These are phyloP conservation scores for Alternaria arbusti DNA, from an alignment of 2,329 filamentous ascomycete genomes.

Conservation along the genomic window DNA sequence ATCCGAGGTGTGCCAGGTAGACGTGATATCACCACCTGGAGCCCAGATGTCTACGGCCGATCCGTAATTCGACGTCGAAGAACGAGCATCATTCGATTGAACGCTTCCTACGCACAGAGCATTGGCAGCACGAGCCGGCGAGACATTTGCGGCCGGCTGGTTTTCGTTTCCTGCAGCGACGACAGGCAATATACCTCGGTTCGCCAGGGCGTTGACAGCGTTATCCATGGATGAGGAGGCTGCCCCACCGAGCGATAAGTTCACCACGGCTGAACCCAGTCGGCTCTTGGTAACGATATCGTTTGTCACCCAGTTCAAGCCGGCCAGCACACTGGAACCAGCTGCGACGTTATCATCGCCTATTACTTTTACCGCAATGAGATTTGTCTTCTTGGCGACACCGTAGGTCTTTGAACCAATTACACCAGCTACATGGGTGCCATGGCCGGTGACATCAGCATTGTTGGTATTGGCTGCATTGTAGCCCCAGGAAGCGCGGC, in stretches of 20 bases:
- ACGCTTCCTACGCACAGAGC: constrained; percentile 47
- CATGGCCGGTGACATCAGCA: constrained; percentile 39
- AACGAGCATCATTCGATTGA: constrained; percentile 31
- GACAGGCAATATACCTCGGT: constrained; percentile 42
- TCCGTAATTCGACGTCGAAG: constrained; percentile 44
- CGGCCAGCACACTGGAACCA: constrained; percentile 30
- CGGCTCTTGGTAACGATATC: constrained; percentile 39
- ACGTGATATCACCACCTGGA: constrained; percentile 47
- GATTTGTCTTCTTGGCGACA: constrained; percentile 40
- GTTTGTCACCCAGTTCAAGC: constrained; percentile 42
- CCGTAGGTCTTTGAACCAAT: constrained; percentile 39
- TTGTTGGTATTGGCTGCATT: constrained; percentile 31
- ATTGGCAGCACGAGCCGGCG: constrained; percentile 42
- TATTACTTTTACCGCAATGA: constrained; percentile 49
- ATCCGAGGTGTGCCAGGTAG: constrained; percentile 55
- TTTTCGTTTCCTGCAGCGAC: constrained; percentile 47
- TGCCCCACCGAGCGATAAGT: constrained; percentile 46
- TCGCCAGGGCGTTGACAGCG: constrained; percentile 38
- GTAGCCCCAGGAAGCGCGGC: constrained; percentile 37
- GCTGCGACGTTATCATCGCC: constrained; percentile 14
- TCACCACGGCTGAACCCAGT: constrained; percentile 41
- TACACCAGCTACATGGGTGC: constrained; percentile 43
- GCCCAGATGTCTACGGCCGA: constrained; percentile 48
- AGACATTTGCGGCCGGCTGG: constrained; percentile 29
- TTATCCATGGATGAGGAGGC: constrained; percentile 37